phyloP scores from a whole-genome alignment of 2,329 filamentous ascomycete genomes.

The Cercospora sp. region DNA sequence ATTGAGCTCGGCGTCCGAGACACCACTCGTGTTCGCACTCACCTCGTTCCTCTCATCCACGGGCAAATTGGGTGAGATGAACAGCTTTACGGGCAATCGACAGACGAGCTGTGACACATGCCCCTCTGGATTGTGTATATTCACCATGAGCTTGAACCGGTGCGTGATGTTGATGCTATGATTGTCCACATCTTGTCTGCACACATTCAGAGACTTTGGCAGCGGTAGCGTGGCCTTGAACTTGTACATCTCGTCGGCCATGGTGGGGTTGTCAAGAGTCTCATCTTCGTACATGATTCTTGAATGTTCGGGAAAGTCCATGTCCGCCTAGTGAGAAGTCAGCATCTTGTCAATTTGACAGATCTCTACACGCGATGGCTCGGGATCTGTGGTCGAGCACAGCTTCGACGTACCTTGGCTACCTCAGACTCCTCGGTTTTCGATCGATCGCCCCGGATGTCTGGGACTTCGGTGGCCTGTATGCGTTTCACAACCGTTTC shows the following conservation, averaged over 20 bases:
- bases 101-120: constrained; percentile 91
- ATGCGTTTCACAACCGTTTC: constrained; percentile 64
- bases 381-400: neutral
- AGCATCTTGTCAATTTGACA: neutral
- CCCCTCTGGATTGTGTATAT: constrained; percentile 90
- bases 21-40: constrained; percentile 46
- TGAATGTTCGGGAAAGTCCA: constrained; percentile 42
- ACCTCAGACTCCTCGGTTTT: constrained; percentile 42
- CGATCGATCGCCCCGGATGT: constrained; percentile 35
- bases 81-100: constrained; percentile 85
- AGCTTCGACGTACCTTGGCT: constrained; percentile 30
- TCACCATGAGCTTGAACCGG: constrained; percentile 87
- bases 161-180: constrained; percentile 90
- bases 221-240: constrained; percentile 64
- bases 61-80: constrained; percentile 91
- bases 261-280: constrained; percentile 39
- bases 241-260: constrained; percentile 58
- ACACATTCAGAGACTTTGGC: constrained; percentile 77
- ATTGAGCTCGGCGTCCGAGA: constrained; percentile 47
- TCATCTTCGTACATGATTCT: constrained; percentile 42
- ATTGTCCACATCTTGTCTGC: constrained; percentile 85
- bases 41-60: constrained; percentile 85
- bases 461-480: constrained; percentile 37
- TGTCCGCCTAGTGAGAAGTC: constrained; percentile 26
- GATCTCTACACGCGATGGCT: neutral